Percentiles rank a stretch among this genome's conserved stretches.
phyloP scores from a whole-genome alignment of 257 asterid genomes.

The Ajuga chamaepitys region DNA sequence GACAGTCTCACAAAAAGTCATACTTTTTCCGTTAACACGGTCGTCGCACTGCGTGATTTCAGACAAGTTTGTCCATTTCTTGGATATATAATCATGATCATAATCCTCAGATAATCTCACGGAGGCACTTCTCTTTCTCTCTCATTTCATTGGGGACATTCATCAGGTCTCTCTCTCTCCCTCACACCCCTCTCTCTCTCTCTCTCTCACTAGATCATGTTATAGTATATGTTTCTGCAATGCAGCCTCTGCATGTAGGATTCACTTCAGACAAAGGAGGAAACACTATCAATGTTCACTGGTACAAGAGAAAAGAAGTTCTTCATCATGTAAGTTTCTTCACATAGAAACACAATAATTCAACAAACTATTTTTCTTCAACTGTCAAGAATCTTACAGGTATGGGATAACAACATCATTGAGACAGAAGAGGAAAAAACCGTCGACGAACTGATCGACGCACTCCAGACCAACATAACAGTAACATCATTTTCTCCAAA shows the following conservation, averaged over 20 bases:
- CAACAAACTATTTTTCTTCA: not conserved
- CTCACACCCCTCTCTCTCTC: too few relatives aligned
- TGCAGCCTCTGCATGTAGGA: slow-evolving; percentile 89
- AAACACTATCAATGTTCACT: slow-evolving; percentile 67
- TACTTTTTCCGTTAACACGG: too few relatives aligned
- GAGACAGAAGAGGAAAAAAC: slow-evolving; percentile 56
- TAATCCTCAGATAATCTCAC: slow-evolving; percentile 70
- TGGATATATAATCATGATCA: not conserved
- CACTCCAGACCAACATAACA: slow-evolving; percentile 62
- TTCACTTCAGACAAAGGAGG: slow-evolving; percentile 62
- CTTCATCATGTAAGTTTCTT: slow-evolving; percentile 69
- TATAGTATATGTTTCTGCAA: not conserved
- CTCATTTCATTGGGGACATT: slow-evolving; percentile 86
- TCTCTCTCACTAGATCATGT: not conserved
- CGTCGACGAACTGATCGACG: slow-evolving; percentile 37
- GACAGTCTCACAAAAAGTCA: too few relatives aligned
- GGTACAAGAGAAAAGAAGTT: slow-evolving; percentile 68
- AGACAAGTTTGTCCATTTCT: too few relatives aligned
- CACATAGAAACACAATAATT: not conserved
- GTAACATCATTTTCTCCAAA: slow-evolving; percentile 21
- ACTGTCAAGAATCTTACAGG: slow-evolving; percentile 28
- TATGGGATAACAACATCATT: slow-evolving; percentile 82
- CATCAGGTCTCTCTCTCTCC: slow-evolving; percentile 56
- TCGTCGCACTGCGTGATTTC: too few relatives aligned
- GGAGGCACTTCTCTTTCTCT: slow-evolving; percentile 78